Conservation (phyloP, 1,139 yeast species). For the Barnettozyma hawaiiensis region DNA sequence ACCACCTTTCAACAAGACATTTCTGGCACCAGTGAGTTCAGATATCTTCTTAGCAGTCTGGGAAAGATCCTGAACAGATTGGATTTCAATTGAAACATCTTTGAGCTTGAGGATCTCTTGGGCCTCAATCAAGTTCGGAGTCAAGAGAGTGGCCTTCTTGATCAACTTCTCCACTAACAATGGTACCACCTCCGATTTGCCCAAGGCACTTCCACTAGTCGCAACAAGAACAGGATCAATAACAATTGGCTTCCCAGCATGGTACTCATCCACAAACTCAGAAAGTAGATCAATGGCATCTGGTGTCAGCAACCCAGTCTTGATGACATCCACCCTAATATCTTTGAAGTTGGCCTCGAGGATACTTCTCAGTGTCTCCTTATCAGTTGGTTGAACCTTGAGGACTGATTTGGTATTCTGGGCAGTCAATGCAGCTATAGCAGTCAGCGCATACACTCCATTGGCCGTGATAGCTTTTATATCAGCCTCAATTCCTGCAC, state of each 20-base stretch:
- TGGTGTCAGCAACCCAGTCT: constrained; percentile 73
- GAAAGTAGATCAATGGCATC: constrained; percentile 50
- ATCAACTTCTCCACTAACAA: constrained; percentile 43
- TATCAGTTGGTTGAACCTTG: constrained; percentile 43
- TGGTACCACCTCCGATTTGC: constrained; percentile 43
- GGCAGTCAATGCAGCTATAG: constrained; percentile 78
- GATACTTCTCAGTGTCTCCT: constrained; percentile 38
- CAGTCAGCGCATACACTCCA: constrained; percentile 73
- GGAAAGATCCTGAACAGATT: constrained; percentile 34
- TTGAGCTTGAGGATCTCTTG: constrained; percentile 31
- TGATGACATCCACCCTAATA: constrained; percentile 62
- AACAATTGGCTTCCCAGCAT: constrained; percentile 39
- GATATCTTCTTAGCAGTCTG: constrained; percentile 42
- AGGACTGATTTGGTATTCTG: constrained; percentile 68
- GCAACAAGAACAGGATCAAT: constrained; percentile 84
- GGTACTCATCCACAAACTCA: constrained; percentile 32
- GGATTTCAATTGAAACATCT: constrained; percentile 19
- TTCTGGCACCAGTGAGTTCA: constrained; percentile 38
- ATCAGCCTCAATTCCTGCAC: constrained; percentile 95
- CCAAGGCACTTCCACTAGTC: constrained; percentile 63
- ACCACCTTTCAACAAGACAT: constrained; percentile 77
- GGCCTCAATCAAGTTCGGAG: constrained; percentile 78
- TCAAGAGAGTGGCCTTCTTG: constrained; percentile 53
- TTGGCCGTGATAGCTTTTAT: constrained; percentile 77
- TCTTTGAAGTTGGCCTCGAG: constrained; percentile 58